A percentile compares a stretch with the other conserved stretches of the same genome.
Evolutionary conservation across 2,329 filamentous ascomycete genomes (phyloP).

Genomic region (Ophiostoma fasciatum): DNA sequence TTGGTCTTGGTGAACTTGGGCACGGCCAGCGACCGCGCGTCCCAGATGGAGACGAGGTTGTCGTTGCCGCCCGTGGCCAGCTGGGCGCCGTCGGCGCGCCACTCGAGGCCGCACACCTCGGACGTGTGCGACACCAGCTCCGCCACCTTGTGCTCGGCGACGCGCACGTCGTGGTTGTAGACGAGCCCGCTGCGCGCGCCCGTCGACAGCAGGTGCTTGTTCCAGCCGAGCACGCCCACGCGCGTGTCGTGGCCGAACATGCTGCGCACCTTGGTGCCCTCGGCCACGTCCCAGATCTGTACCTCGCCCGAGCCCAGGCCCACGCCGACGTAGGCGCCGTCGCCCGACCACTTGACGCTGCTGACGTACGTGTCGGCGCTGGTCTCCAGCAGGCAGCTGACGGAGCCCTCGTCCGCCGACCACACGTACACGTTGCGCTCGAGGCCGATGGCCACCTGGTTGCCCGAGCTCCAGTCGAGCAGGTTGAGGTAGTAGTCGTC

Average conservation of each 20-base stretch:
- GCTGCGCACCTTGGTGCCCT: conserved; percentile 87
- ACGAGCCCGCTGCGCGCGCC: conserved; percentile 89
- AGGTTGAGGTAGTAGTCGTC: conserved; percentile 99
- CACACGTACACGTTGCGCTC: conserved; percentile 97
- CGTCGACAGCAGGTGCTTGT: conserved; percentile 92
- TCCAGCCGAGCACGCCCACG: conserved; percentile 97
- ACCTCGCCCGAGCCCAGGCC: conserved; percentile 92
- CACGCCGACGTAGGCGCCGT: conserved; percentile 91
- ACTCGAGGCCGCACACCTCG: conserved; percentile 95
- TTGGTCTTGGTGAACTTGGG: conserved; percentile 99
- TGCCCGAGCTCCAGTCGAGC: conserved; percentile 93
- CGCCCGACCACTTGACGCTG: conserved; percentile 97
- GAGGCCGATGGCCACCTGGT: conserved; percentile 94
- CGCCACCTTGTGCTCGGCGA: conserved; percentile 94
- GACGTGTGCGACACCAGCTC: conserved; percentile 95
- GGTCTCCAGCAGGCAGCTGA: conserved; percentile 79
- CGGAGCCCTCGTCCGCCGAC: conserved; percentile 87
- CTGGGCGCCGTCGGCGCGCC: conserved; percentile 91
- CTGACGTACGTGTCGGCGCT: conserved; percentile 86
- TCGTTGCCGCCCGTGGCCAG: conserved; percentile 96
- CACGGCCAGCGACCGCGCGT: conserved; percentile 79
- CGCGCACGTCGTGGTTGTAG: conserved; percentile 96
- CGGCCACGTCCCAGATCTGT: conserved; percentile 98
- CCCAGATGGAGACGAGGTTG: conserved; percentile 98
- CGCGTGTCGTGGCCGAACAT: conserved; percentile 97